Percentiles rank a stretch among this genome's conserved stretches.
These are phyloP conservation scores for Sorghum bicolor DNA, from an alignment of 176 grass and related monocot genomes.

Conservation along the genomic window DNA sequence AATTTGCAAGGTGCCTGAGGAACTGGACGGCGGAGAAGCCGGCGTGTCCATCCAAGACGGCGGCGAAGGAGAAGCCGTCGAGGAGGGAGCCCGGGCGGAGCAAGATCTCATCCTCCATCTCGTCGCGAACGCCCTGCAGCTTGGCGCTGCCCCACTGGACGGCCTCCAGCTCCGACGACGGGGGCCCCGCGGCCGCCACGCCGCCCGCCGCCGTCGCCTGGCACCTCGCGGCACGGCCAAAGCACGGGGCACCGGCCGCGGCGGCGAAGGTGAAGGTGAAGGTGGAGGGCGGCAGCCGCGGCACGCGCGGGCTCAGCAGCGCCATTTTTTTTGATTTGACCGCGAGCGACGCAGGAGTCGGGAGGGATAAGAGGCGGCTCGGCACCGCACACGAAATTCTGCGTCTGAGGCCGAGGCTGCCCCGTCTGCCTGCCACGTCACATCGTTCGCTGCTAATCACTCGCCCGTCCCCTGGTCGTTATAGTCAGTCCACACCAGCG, in stretches of 20 bases:
- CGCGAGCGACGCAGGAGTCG: neutral
- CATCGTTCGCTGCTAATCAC: constrained; percentile 3
- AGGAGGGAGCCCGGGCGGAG: constrained; percentile 48
- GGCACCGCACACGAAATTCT: constrained; percentile 23
- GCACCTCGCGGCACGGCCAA: constrained; percentile 29
- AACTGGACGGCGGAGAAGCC: constrained; percentile 85
- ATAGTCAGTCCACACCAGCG: neutral
- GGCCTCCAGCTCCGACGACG: constrained; percentile 44
- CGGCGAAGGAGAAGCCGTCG: constrained; percentile 89
- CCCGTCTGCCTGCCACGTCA: constrained; percentile 13
- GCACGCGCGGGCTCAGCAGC: constrained; percentile 70
- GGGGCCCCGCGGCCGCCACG: constrained; percentile 39
- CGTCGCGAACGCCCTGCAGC: constrained; percentile 78
- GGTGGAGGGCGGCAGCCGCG: constrained; percentile 49
- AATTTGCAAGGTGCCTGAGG: constrained; percentile 47
- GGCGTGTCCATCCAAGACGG: constrained; percentile 89
- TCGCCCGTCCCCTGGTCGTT: neutral
- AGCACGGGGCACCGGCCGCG: neutral
- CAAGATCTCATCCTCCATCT: constrained; percentile 96
- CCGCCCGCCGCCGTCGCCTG: constrained; percentile 41
- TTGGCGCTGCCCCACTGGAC: constrained; percentile 85
- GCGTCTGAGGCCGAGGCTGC: constrained; percentile 1
- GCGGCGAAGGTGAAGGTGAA: neutral
- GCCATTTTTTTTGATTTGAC: constrained; percentile 45
- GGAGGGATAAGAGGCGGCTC: constrained; percentile 39